Evolutionary conservation across 495 filamentous ascomycete species (phyloP).

Genomic region (Neurospora discreta): DNA sequence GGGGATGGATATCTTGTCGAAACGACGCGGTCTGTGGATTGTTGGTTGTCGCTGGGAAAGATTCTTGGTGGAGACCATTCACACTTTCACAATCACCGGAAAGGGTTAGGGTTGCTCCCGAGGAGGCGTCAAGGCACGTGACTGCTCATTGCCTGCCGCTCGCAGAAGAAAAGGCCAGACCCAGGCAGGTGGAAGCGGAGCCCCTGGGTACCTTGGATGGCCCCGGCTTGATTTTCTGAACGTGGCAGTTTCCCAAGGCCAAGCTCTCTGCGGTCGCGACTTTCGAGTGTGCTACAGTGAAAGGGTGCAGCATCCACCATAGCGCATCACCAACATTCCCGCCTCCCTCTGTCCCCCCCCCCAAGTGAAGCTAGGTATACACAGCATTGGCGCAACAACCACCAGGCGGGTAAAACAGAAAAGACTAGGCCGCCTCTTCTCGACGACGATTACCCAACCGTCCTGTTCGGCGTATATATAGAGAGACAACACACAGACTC

Average conservation of each 20-base stretch:
- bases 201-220: conserved; percentile 1
- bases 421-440: background rate
- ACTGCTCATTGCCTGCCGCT: background rate
- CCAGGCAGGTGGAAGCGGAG: conserved; percentile 6
- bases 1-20: background rate
- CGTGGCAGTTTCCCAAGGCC: conserved; percentile 33
- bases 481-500: background rate
- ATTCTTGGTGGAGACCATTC: background rate
- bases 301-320: background rate
- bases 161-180: background rate
- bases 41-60: background rate
- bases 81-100: background rate
- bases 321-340: background rate
- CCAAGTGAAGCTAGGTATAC: background rate
- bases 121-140: background rate
- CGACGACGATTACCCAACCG: background rate
- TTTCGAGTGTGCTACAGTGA: background rate
- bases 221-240: conserved; percentile 23
- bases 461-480: background rate
- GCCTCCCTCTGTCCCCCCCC: background rate
- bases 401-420: background rate
- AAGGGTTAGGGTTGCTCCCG: background rate
- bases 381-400: background rate
- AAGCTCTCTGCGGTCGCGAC: background rate
- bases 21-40: background rate